Conservation (phyloP, 768 basidiomycete genomes). For the Kwoniella sp. region DNA sequence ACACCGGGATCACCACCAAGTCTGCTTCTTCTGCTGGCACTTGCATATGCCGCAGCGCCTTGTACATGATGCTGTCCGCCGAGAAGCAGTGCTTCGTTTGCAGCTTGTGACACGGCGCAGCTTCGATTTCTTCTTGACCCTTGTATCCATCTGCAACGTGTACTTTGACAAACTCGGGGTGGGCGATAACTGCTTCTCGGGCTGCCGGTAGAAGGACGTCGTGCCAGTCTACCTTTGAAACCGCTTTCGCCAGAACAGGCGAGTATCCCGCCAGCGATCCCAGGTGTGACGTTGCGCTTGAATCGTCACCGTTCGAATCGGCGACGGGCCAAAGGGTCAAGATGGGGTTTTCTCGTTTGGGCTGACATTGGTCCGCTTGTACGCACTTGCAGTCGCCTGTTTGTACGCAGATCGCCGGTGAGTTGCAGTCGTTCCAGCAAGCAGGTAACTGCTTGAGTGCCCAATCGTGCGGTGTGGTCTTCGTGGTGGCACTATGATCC, state of each 20-base stretch:
- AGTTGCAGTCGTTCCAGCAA: slow-evolving; percentile 55
- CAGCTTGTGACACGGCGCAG: slow-evolving; percentile 46
- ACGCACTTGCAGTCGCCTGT: slow-evolving; percentile 56
- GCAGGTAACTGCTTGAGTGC: slow-evolving; percentile 44
- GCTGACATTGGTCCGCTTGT: slow-evolving; percentile 48
- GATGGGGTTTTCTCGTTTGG: slow-evolving; percentile 42
- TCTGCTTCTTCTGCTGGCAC: slow-evolving; percentile 55
- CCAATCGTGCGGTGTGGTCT: slow-evolving; percentile 41
- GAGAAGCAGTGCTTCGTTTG: slow-evolving; percentile 53
- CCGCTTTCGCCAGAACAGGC: slow-evolving; percentile 27
- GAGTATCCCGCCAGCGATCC: slow-evolving; percentile 21
- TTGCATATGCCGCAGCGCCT: slow-evolving; percentile 46
- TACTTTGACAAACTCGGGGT: slow-evolving; percentile 49
- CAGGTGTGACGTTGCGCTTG: slow-evolving; percentile 22
- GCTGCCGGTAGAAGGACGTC: slow-evolving; percentile 52
- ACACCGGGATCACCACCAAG: slow-evolving; percentile 51
- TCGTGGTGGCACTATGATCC: slow-evolving; percentile 10
- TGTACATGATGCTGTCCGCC: slow-evolving; percentile 53
- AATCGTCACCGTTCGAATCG: slow-evolving; percentile 9
- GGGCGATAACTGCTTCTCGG: slow-evolving; percentile 34
- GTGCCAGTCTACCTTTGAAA: slow-evolving; percentile 40
- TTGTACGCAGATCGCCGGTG: slow-evolving; percentile 54
- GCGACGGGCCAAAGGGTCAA: slow-evolving; percentile 25
- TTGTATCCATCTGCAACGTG: slow-evolving; percentile 51
- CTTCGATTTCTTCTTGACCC: slow-evolving; percentile 44